Conservation (phyloP, 495 filamentous ascomycete genomes). For the Gamarada debralockiae region DNA sequence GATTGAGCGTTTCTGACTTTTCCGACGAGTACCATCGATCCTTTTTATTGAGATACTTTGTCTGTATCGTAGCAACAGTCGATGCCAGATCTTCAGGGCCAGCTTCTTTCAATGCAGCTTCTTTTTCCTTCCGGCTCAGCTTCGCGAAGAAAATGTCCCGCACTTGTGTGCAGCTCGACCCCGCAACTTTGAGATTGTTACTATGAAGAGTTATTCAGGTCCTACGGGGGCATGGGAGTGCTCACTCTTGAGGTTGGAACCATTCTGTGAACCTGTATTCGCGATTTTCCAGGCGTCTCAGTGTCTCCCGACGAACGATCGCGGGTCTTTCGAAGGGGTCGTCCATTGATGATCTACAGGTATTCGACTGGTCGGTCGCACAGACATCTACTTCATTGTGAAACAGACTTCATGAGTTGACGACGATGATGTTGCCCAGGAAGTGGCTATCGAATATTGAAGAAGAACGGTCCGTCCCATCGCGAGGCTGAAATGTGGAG, state of each 20-base stretch:
- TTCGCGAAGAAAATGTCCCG: conserved; percentile 1
- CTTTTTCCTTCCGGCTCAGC: neutral
- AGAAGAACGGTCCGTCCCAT: no score
- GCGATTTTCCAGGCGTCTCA: neutral
- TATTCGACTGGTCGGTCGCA: no score
- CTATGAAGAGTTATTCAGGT: neutral
- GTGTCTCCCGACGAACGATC: neutral
- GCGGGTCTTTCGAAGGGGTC: neutral
- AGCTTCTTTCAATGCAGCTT: neutral
- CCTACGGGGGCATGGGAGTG: neutral
- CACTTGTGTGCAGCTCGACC: neutral
- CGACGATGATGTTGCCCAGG: no score
- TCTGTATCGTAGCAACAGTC: neutral
- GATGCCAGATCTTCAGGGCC: neutral
- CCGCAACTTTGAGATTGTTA: neutral
- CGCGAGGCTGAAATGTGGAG: no score
- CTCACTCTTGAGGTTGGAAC: conserved; percentile 5
- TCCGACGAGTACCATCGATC: no score
- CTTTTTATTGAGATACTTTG: neutral
- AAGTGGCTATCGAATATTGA: no score
- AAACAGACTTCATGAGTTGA: no score
- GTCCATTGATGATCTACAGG: neutral
- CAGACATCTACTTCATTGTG: no score
- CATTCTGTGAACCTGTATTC: conserved; percentile 1
- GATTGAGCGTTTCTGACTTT: neutral